Evolutionary conservation across 352 stramenopile species (phyloP).

Genomic region (Phytophthora quininea): DNA sequence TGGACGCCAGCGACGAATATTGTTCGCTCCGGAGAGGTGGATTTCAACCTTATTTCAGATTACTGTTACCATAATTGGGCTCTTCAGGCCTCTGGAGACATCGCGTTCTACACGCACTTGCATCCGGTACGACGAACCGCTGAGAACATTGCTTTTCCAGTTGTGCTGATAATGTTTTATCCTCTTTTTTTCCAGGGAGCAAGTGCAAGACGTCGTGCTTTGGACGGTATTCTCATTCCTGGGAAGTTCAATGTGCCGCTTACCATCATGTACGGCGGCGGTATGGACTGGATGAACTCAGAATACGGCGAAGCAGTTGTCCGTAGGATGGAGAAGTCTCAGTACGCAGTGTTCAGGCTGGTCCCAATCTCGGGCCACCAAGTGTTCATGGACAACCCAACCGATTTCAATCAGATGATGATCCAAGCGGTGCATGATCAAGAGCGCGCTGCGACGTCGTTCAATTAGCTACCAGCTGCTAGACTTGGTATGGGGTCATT

Average conservation of each 20-base stretch:
- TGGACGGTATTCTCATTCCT: conserved; percentile 60
- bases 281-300: conserved; percentile 83
- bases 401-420: conserved; percentile 76
- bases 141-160: neutral
- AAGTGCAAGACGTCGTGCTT: conserved; percentile 50
- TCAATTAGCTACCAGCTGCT: conserved; percentile 24
- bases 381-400: conserved; percentile 88
- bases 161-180: conserved; percentile 11
- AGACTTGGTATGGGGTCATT: conserved; percentile 20
- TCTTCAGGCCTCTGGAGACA: conserved; percentile 69
- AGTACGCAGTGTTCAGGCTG: conserved; percentile 72
- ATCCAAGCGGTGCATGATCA: conserved; percentile 72
- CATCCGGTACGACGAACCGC: neutral
- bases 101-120: conserved; percentile 79
- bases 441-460: conserved; percentile 41
- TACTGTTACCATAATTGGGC: conserved; percentile 90
- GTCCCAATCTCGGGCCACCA: conserved; percentile 76
- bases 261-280: conserved; percentile 81
- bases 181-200: conserved; percentile 41
- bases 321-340: conserved; percentile 55
- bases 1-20: conserved; percentile 76
- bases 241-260: conserved; percentile 66
- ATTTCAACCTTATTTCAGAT: conserved; percentile 68
- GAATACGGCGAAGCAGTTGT: conserved; percentile 66
- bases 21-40: conserved; percentile 70